These are phyloP conservation scores for Penicillium psychrosexuale DNA, from an alignment of 2,329 filamentous ascomycete genomes.

Conservation along the genomic window DNA sequence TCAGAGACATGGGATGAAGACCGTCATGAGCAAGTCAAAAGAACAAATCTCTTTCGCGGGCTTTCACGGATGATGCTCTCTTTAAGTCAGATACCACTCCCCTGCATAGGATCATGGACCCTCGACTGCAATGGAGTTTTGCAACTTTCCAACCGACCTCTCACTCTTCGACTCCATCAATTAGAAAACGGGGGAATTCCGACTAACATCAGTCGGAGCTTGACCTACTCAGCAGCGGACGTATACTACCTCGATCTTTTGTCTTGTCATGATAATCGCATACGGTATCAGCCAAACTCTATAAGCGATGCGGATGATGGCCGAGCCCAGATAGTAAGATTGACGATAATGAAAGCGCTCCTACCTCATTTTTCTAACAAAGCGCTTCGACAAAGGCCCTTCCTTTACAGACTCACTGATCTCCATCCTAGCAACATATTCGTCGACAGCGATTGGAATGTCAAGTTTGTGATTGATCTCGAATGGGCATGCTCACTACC, in stretches of 20 bases:
- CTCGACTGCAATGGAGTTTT: conserved; percentile 29
- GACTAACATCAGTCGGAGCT: conserved; percentile 30
- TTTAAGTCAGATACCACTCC: conserved; percentile 21
- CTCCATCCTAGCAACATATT: conserved; percentile 40
- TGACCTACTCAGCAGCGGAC: conserved; percentile 33
- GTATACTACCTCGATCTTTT: conserved; percentile 32
- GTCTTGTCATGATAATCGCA: conserved; percentile 34
- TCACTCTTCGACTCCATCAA: conserved; percentile 31
- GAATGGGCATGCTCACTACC: conserved; percentile 29
- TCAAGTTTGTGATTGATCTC: conserved; percentile 28
- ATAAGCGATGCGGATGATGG: conserved; percentile 29
- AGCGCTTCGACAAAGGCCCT: conserved; percentile 36
- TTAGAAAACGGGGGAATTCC: conserved; percentile 37
- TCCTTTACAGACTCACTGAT: conserved; percentile 36
- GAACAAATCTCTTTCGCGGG: conserved; percentile 20
- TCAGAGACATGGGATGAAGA: conserved; percentile 28
- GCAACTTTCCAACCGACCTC: conserved; percentile 36
- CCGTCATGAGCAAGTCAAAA: conserved; percentile 14
- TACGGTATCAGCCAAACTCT: conserved; percentile 36
- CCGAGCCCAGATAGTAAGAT: conserved; percentile 28
- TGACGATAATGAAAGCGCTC: conserved; percentile 30
- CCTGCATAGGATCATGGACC: conserved; percentile 35
- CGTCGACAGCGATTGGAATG: conserved; percentile 31
- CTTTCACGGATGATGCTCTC: conserved; percentile 25
- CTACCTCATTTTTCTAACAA: conserved; percentile 26